Conservation (phyloP, 352 stramenopile genomes). For the Nothophytophthora sp. region DNA sequence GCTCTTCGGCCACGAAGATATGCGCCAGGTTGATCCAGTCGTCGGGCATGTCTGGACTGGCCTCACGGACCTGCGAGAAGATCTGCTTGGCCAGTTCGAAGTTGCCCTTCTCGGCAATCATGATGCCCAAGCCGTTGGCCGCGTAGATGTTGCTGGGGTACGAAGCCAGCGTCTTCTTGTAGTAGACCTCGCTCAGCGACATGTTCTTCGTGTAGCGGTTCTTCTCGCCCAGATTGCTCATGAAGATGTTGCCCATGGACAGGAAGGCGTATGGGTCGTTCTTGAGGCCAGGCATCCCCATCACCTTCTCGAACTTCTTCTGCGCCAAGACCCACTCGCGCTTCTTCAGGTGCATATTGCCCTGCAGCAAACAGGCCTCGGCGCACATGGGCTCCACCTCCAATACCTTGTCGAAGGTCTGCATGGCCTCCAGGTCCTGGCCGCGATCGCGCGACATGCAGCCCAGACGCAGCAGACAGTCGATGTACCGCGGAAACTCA, state of each 20-base stretch:
- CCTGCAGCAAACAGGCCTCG: slow-evolving; percentile 94
- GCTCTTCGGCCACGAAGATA: slow-evolving; percentile 96
- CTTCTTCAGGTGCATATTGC: slow-evolving; percentile 95
- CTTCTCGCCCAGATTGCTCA: slow-evolving; percentile 96
- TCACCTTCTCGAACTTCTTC: slow-evolving; percentile 93
- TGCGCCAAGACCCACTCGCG: slow-evolving; percentile 95
- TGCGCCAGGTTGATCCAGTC: slow-evolving; percentile 97
- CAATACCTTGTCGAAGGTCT: slow-evolving; percentile 94
- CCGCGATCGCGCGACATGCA: slow-evolving; percentile 95
- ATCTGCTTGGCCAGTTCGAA: slow-evolving; percentile 96
- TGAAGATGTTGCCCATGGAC: slow-evolving; percentile 98
- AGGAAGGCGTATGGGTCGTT: slow-evolving; percentile 97
- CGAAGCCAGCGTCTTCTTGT: slow-evolving; percentile 94
- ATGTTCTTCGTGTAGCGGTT: slow-evolving; percentile 97
- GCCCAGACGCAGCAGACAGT: slow-evolving; percentile 93
- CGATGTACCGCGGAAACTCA: slow-evolving; percentile 94
- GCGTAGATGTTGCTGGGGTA: slow-evolving; percentile 96
- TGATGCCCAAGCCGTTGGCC: slow-evolving; percentile 97
- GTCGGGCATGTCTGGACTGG: slow-evolving; percentile 95
- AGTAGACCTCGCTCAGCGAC: slow-evolving; percentile 93
- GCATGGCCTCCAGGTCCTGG: slow-evolving; percentile 85
- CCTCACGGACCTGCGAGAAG: slow-evolving; percentile 96
- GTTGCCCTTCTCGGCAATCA: slow-evolving; percentile 98
- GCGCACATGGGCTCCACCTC: slow-evolving; percentile 90
- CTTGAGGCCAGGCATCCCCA: slow-evolving; percentile 95